Conservation (phyloP, 2,329 filamentous ascomycete genomes). For the Colletotrichum phormii region DNA sequence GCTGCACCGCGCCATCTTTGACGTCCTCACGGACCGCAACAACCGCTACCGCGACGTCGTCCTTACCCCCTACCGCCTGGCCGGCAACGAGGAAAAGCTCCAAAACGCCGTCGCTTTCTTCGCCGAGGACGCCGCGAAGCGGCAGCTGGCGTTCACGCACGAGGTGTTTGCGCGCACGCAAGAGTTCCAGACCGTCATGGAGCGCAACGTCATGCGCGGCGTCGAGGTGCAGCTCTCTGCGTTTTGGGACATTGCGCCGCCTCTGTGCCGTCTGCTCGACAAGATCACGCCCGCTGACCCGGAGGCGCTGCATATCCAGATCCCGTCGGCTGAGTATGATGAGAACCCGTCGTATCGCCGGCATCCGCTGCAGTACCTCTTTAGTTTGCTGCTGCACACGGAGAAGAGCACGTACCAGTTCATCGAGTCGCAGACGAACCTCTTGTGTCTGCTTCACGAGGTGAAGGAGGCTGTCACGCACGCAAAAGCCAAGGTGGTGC, state of each 20-base stretch:
- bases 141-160: slow-evolving; percentile 76
- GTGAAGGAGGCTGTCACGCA: slow-evolving; percentile 83
- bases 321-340: slow-evolving; percentile 81
- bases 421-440: slow-evolving; percentile 93
- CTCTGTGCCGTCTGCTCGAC: slow-evolving; percentile 81
- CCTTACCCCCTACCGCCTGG: slow-evolving; percentile 80
- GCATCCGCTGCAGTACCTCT: slow-evolving; percentile 91
- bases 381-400: slow-evolving; percentile 84
- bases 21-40: slow-evolving; percentile 86
- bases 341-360: slow-evolving; percentile 87
- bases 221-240: slow-evolving; percentile 92
- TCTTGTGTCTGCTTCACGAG: slow-evolving; percentile 90
- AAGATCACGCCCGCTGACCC: slow-evolving; percentile 73
- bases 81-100: slow-evolving; percentile 83
- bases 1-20: slow-evolving; percentile 86
- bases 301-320: slow-evolving; percentile 75
- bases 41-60: slow-evolving; percentile 88
- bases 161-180: slow-evolving; percentile 80
- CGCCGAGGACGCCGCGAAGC: slow-evolving; percentile 78
- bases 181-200: slow-evolving; percentile 82
- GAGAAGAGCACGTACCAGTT: slow-evolving; percentile 97
- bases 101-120: slow-evolving; percentile 86
- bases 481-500: slow-evolving; percentile 74
- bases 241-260: slow-evolving; percentile 97
- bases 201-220: slow-evolving; percentile 86